These are phyloP conservation scores for Akebia trifoliata DNA, from an alignment of 164 flowering plant genomes.

Conservation along the genomic window DNA sequence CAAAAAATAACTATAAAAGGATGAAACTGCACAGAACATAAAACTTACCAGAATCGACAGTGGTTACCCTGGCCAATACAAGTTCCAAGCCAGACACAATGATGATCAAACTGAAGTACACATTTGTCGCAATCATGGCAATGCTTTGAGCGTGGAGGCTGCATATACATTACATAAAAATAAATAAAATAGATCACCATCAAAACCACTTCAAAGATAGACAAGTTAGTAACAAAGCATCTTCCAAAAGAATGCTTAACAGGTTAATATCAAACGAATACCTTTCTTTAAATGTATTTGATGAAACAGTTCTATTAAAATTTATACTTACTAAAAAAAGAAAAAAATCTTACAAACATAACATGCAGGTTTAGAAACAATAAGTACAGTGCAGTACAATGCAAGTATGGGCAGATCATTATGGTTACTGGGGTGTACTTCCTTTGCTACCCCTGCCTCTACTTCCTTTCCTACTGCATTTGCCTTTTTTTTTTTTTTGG, in stretches of 20 bases:
- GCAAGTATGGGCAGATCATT: too few relatives aligned
- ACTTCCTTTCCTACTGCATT: too few relatives aligned
- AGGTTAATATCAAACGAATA: too few relatives aligned
- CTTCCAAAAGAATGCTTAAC: background rate
- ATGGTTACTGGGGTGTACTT: too few relatives aligned
- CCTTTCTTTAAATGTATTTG: too few relatives aligned
- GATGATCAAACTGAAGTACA: constrained; percentile 98
- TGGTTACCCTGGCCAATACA: constrained; percentile 95
- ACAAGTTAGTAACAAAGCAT: background rate
- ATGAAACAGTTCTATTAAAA: too few relatives aligned
- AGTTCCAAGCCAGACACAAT: constrained; percentile 99
- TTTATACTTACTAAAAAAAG: too few relatives aligned
- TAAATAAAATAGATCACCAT: background rate
- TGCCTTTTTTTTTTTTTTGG: too few relatives aligned
- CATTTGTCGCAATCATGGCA: constrained; percentile 98
- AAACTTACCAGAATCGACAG: constrained; percentile 88
- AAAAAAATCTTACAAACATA: background rate
- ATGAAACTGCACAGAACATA: background rate
- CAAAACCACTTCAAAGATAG: background rate
- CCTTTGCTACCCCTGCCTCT: too few relatives aligned
- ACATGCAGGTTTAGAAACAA: background rate
- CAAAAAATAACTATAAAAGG: background rate
- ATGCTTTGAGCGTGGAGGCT: constrained; percentile 99
- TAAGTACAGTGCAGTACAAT: background rate
- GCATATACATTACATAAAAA: constrained; percentile 23